Conservation (phyloP, 2,329 filamentous ascomycete species). For the Sporothrix globosa region DNA sequence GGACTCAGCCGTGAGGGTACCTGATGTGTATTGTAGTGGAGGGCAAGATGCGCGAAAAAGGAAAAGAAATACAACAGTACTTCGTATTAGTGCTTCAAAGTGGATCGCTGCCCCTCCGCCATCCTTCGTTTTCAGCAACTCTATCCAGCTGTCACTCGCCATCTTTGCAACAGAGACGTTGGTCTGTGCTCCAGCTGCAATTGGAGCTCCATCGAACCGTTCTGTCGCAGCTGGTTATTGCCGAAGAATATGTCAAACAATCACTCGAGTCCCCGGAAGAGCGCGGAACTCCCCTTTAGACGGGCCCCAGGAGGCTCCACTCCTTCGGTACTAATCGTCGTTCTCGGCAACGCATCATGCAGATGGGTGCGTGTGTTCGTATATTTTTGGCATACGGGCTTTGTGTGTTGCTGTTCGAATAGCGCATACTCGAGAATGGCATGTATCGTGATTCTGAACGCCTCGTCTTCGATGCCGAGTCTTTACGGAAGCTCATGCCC, state of each 20-base stretch:
- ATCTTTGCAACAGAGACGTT: background rate
- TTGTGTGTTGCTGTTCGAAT: background rate
- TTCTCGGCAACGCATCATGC: conserved; percentile 4
- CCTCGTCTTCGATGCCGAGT: background rate
- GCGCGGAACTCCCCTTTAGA: background rate
- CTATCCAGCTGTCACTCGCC: background rate
- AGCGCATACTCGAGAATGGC: background rate
- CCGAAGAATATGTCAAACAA: background rate
- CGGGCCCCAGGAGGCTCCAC: background rate
- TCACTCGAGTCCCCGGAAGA: background rate
- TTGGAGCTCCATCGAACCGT: too few relatives aligned
- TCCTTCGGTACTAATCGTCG: background rate
- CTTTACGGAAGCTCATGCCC: background rate
- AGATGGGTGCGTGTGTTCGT: too few relatives aligned
- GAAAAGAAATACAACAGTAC: conserved; percentile 17
- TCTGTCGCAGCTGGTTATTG: background rate
- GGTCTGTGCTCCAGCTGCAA: conserved; percentile 27
- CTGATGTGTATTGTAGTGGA: background rate
- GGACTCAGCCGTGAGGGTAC: background rate
- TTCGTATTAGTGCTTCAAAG: conserved; percentile 22
- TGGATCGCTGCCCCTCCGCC: conserved; percentile 22
- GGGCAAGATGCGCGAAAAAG: background rate
- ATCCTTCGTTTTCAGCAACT: conserved; percentile 17
- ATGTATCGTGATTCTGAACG: conserved; percentile 2
- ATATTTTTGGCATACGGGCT: background rate